Evolutionary conservation across 805 yeast genomes (phyloP).

Genomic region (Saccharomycopsis fermentans): DNA sequence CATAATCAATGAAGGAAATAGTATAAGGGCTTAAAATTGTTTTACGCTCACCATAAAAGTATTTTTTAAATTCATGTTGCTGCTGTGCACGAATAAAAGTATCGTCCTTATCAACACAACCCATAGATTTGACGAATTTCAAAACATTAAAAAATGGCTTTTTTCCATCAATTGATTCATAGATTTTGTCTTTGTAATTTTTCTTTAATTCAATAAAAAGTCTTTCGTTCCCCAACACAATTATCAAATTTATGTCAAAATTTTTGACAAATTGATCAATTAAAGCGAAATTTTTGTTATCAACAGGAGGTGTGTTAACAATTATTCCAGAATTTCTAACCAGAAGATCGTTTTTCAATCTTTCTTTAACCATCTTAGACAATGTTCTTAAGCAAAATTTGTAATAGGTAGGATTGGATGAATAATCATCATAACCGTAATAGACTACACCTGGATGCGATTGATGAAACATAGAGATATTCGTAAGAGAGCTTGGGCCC

Average conservation of each 20-base stretch:
- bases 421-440: slow-evolving; percentile 57
- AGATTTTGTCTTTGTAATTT: slow-evolving; percentile 28
- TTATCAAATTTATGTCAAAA: slow-evolving; percentile 47
- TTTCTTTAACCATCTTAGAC: slow-evolving; percentile 28
- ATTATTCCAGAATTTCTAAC: slow-evolving; percentile 46
- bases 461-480: slow-evolving; percentile 68
- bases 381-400: slow-evolving; percentile 23
- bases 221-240: slow-evolving; percentile 71
- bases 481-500: slow-evolving; percentile 71
- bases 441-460: slow-evolving; percentile 81
- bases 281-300: slow-evolving; percentile 36
- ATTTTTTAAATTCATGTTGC: slow-evolving; percentile 70
- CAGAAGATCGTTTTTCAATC: slow-evolving; percentile 41
- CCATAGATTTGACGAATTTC: slow-evolving; percentile 63
- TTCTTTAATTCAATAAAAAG: slow-evolving; percentile 49
- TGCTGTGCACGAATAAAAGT: slow-evolving; percentile 59
- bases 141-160: slow-evolving; percentile 32
- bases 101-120: slow-evolving; percentile 68
- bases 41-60: slow-evolving; percentile 71
- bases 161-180: slow-evolving; percentile 22
- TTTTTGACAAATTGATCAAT: slow-evolving; percentile 49
- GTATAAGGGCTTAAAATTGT: slow-evolving; percentile 77
- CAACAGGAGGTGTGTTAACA: slow-evolving; percentile 65
- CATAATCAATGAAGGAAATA: slow-evolving; percentile 51
- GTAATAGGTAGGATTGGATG: slow-evolving; percentile 36